A percentile compares a stretch with the other conserved stretches of the same genome.
These are phyloP conservation scores for Coemansia sp. DNA, from an alignment of 192 early-diverging fungal species.

Conservation along the genomic window DNA sequence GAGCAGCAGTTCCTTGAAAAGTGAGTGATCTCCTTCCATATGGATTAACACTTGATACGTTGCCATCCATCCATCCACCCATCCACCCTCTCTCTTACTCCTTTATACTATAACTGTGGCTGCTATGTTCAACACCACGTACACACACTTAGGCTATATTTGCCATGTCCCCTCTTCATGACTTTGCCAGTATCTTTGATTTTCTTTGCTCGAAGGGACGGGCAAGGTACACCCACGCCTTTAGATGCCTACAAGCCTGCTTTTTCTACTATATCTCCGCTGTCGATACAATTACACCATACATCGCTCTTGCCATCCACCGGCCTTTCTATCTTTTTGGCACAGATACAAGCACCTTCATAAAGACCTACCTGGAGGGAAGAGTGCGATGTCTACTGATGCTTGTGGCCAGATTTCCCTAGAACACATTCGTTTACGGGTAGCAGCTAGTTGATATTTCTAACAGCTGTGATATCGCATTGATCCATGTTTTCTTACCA, in stretches of 20 bases:
- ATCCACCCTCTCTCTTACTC: not conserved
- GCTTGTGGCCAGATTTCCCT: not conserved
- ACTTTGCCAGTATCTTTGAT: not conserved
- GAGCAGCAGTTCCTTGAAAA: conserved; percentile 41
- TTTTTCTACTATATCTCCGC: not conserved
- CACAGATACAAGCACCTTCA: not conserved
- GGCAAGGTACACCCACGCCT: not conserved
- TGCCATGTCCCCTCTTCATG: not conserved
- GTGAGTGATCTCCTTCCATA: conserved; percentile 44
- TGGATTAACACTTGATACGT: conserved; percentile 3
- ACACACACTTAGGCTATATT: not conserved
- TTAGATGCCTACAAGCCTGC: not conserved
- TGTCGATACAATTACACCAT: conserved; percentile 1
- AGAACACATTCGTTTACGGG: not conserved
- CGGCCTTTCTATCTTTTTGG: not conserved
- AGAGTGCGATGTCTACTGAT: not conserved
- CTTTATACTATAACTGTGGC: not conserved
- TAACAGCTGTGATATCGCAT: not conserved
- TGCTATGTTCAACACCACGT: not conserved
- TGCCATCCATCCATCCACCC: not conserved
- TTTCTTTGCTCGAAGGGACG: not conserved
- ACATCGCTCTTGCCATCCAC: not conserved
- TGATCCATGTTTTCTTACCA: not conserved
- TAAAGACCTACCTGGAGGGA: not conserved
- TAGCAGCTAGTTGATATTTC: not conserved